phyloP scores from a whole-genome alignment of 2,329 filamentous ascomycete species.

The Ceratocystis huliohia region DNA sequence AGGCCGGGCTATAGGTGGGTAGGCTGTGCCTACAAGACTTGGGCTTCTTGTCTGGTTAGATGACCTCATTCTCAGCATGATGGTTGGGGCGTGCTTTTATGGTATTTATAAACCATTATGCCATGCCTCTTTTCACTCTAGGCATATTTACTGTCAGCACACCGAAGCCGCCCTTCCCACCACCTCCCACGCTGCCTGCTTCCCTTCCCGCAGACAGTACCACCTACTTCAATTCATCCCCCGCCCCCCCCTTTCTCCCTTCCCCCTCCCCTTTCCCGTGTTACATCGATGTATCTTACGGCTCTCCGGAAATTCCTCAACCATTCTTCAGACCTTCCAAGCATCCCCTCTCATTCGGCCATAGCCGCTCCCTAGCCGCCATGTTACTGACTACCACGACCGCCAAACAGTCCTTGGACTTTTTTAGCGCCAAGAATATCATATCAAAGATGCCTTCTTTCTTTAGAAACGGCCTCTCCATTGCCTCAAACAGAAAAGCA shows the following conservation, averaged over 20 bases:
- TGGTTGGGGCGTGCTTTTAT: too few relatives aligned
- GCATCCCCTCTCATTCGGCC: not conserved
- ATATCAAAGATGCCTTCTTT: constrained; percentile 8
- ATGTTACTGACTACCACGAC: not conserved
- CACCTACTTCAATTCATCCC: not conserved
- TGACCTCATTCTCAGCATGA: too few relatives aligned
- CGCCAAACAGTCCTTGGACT: not conserved
- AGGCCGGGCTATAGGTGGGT: too few relatives aligned
- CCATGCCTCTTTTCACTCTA: too few relatives aligned
- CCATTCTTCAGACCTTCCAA: not conserved
- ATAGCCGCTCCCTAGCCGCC: not conserved
- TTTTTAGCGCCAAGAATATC: not conserved
- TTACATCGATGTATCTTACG: not conserved
- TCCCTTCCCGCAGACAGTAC: not conserved
- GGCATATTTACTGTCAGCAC: too few relatives aligned
- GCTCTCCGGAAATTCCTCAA: not conserved
- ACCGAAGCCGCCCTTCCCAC: not conserved
- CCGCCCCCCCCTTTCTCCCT: not conserved
- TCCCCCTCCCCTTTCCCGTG: not conserved
- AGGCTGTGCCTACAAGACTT: too few relatives aligned
- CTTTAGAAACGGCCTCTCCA: not conserved
- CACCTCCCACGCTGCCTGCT: not conserved
- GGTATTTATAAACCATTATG: too few relatives aligned
- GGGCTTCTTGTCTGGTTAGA: too few relatives aligned
- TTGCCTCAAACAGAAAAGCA: constrained; percentile 30